Conservation (phyloP, 306 rosid species). For the Cicer yamashitae region DNA sequence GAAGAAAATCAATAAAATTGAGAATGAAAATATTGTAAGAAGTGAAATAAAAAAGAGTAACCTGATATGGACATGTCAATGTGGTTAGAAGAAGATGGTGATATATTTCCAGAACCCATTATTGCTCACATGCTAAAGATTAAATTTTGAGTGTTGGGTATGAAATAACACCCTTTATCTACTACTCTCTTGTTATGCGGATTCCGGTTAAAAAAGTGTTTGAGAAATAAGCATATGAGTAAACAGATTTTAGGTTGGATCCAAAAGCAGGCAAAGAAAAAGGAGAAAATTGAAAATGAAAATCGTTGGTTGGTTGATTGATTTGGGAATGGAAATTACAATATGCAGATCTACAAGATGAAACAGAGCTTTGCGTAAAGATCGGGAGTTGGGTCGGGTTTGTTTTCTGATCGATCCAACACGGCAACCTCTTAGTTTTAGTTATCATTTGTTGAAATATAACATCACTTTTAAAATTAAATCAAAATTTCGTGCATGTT, state of each 20-base stretch:
- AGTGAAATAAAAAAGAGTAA: conserved; percentile 35
- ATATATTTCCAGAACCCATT: conserved; percentile 47
- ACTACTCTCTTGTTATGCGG: neutral
- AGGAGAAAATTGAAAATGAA: neutral
- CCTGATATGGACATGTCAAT: conserved; percentile 50
- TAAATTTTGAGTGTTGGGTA: conserved; percentile 10
- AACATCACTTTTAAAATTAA: too few species aligned
- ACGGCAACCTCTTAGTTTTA: neutral
- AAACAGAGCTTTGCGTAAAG: neutral
- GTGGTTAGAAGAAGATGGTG: conserved; percentile 47
- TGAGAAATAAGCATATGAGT: conserved; percentile 10
- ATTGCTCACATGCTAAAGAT: conserved; percentile 43
- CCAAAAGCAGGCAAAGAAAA: too few species aligned
- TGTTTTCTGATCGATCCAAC: neutral
- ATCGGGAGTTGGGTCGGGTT: neutral
- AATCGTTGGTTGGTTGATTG: neutral
- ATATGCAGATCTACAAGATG: neutral
- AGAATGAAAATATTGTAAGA: neutral
- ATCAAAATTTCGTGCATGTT: too few species aligned
- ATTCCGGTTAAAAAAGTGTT: conserved; percentile 9
- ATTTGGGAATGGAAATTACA: neutral
- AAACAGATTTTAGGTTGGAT: neutral
- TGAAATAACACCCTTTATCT: neutral
- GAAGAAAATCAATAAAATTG: too few species aligned
- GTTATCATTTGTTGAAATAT: too few species aligned